These are phyloP conservation scores for Lipomyces kockii DNA, from an alignment of 805 yeast species.

Conservation along the genomic window DNA sequence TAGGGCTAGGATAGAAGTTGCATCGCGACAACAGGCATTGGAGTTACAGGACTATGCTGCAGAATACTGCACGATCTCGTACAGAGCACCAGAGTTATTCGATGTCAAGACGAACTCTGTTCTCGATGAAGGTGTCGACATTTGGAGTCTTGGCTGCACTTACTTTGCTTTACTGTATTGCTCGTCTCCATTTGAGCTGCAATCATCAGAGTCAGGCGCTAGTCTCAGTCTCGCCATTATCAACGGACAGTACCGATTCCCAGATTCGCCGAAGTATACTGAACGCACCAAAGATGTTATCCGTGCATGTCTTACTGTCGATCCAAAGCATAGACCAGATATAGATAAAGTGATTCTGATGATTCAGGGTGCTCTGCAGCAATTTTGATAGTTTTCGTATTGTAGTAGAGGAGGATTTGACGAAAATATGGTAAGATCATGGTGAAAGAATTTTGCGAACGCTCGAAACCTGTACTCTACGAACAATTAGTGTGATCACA, in stretches of 20 bases:
- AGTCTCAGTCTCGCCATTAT: constrained; percentile 75
- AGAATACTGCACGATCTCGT: constrained; percentile 84
- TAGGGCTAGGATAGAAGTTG: constrained; percentile 60
- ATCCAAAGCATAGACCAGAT: constrained; percentile 65
- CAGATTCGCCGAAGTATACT: constrained; percentile 58
- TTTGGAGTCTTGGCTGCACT: constrained; percentile 92
- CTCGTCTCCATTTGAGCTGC: constrained; percentile 83
- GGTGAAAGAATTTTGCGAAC: neutral
- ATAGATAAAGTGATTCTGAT: constrained; percentile 61
- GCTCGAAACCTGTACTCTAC: neutral
- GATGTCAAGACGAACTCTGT: constrained; percentile 71
- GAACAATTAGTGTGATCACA: neutral
- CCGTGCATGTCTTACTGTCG: constrained; percentile 62
- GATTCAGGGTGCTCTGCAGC: constrained; percentile 48
- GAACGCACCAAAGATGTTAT: constrained; percentile 62
- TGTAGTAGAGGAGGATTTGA: neutral
- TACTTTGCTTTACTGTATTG: constrained; percentile 78
- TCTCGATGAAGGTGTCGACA: constrained; percentile 76
- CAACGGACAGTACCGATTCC: constrained; percentile 66
- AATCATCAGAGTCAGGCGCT: constrained; percentile 81
- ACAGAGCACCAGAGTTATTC: constrained; percentile 87
- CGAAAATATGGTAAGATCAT: neutral
- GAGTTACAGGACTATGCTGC: constrained; percentile 79
- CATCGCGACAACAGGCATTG: constrained; percentile 70
- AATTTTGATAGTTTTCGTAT: neutral